Percentiles rank a stretch among this genome's conserved stretches.
These are phyloP conservation scores for Wallemia mellicola DNA, from an alignment of 1,284 basidiomycete species.

Conservation along the genomic window DNA sequence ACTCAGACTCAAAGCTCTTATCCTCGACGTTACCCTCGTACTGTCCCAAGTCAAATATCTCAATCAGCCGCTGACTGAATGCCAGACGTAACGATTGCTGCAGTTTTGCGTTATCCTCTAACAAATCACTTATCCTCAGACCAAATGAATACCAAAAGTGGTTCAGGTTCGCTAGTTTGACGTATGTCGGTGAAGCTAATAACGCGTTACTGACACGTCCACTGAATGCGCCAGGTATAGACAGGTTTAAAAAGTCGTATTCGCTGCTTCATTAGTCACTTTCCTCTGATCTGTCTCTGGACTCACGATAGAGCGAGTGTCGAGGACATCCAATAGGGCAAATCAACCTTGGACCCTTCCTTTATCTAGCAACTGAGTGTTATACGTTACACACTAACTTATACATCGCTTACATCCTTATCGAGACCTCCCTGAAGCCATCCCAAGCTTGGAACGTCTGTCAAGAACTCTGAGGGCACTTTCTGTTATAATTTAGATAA, in stretches of 20 bases:
- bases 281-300: slow-evolving; percentile 1
- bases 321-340: slow-evolving; percentile 64
- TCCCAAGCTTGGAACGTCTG: slow-evolving; percentile 54
- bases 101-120: slow-evolving; percentile 23
- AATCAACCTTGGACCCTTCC: slow-evolving; percentile 33
- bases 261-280: slow-evolving; percentile 16
- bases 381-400: not conserved
- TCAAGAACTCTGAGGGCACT: slow-evolving; percentile 61
- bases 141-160: slow-evolving; percentile 74
- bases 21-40: not conserved
- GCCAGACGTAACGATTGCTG: not conserved
- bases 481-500: slow-evolving; percentile 23
- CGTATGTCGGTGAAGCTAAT: slow-evolving; percentile 49
- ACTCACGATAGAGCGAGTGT: slow-evolving; percentile 47
- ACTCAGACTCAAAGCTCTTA: not conserved
- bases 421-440: slow-evolving; percentile 57
- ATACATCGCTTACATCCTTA: slow-evolving; percentile 25
- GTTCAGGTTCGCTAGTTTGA: slow-evolving; percentile 41
- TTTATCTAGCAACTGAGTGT: slow-evolving; percentile 28
- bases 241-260: slow-evolving; percentile 47
- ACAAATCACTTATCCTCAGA: slow-evolving; percentile 48
- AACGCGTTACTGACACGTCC: slow-evolving; percentile 47
- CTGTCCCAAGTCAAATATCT: not conserved
- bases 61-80: not conserved
- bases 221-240: slow-evolving; percentile 43